Evolutionary conservation across 768 basidiomycete species (phyloP), one percentile per base, ranked within the genome.

Genomic region (Harrya chromipes): DNA sequence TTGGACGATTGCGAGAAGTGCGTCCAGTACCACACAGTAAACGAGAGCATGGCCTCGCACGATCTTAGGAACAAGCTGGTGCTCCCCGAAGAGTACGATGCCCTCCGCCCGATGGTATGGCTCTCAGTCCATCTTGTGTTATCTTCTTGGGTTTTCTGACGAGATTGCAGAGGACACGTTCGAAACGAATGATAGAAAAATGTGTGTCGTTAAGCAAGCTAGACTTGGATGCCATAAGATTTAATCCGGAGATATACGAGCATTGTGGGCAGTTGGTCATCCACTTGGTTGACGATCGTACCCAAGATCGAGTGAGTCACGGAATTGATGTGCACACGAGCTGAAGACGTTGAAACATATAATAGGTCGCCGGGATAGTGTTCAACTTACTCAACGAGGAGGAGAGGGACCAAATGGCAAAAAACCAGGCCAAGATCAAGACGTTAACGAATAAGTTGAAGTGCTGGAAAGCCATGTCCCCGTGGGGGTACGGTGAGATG

Each of bases 341-440:
- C 27, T 23, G 17, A 43, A n/a, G n/a, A n/a, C n/a, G n/a, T n/a
- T 12, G 6, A 11, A 6, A 11, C 27, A 16, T 26, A 1, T 6
- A 1, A 42, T 17, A 56, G 55, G 47, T 56, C 0, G 40, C 20
- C 4, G 41, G 55, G 0, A 6, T 54, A 0, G 0, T 46, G 0
- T 54, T 49, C 33, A 35, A 46, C 21, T 17, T 56, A 0, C 34
- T 56, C 0, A 3, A 35, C 0, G 6, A 26, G 0, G 14, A 39
- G 0, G 43, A 55, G 1, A 47, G 47, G 0, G 0, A 3, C 2
- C 0, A 1, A 1, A 0, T 57, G 2, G 5, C 5, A 0, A n/a
- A 42, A 3, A 51, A 51, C 16, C 53, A 56, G 9, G 41, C 40
- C 12, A 56, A 50, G 9, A 39, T 56, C 1, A 54, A 35, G 37